Evolutionary conservation across 805 yeast species (phyloP).

Genomic region (Myxozyma monticola): DNA sequence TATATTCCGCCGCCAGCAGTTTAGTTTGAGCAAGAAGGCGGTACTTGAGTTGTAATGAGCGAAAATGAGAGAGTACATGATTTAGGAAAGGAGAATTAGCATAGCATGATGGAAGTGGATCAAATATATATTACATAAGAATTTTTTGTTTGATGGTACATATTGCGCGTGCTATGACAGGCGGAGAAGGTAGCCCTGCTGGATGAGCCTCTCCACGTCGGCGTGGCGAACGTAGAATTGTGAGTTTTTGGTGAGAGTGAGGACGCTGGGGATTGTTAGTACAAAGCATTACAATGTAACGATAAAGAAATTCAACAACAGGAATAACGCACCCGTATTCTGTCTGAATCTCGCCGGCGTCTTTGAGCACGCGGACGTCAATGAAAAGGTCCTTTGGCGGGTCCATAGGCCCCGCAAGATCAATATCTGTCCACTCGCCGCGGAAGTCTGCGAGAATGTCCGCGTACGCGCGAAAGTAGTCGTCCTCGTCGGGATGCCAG

Average conservation of each 20-base stretch:
- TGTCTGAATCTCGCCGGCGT: slow-evolving; percentile 96
- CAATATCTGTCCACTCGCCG: slow-evolving; percentile 77
- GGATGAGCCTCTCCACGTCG: slow-evolving; percentile 90
- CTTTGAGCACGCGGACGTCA: slow-evolving; percentile 88
- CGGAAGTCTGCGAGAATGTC: slow-evolving; percentile 74
- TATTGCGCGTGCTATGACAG: too few species aligned
- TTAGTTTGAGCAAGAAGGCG: too few species aligned
- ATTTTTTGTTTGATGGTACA: too few species aligned
- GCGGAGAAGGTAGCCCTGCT: slow-evolving; percentile 84
- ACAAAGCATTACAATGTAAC: not conserved
- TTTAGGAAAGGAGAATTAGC: not conserved
- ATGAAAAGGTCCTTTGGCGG: slow-evolving; percentile 92
- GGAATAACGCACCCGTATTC: slow-evolving; percentile 66
- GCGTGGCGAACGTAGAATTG: slow-evolving; percentile 92
- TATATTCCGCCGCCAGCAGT: slow-evolving; percentile 28
- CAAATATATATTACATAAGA: too few species aligned
- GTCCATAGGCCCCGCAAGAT: slow-evolving; percentile 79
- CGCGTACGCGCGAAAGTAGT: slow-evolving; percentile 68
- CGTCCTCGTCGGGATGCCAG: slow-evolving; percentile 75
- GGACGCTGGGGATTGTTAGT: slow-evolving; percentile 48
- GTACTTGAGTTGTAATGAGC: too few species aligned
- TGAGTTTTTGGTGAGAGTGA: slow-evolving; percentile 87
- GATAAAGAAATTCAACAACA: not conserved
- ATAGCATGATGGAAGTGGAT: not conserved
- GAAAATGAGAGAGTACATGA: not conserved